Conservation (phyloP, 225 moss, liverwort and hornwort species). For the Asterella californica region DNA sequence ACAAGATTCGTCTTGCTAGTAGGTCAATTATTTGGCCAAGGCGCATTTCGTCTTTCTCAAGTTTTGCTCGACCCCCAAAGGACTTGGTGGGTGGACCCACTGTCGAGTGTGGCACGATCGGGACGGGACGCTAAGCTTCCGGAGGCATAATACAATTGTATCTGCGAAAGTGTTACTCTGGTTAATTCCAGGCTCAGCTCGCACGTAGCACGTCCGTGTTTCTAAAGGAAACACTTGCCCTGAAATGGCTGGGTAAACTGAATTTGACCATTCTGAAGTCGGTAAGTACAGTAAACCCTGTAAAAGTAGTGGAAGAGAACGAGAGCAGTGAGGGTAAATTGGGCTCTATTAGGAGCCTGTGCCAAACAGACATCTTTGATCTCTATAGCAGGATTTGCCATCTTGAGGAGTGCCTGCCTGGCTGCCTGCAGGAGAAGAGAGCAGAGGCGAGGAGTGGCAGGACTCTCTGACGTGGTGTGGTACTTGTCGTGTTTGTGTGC, state of each 20-base stretch:
- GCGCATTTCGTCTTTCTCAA: not conserved
- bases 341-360: not conserved
- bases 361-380: not conserved
- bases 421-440: not conserved
- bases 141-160: no score
- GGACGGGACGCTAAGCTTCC: no score
- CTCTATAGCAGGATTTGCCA: not conserved
- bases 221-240: not conserved
- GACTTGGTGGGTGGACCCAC: not conserved
- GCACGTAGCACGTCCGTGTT: not conserved
- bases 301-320: no score
- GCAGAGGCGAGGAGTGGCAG: not conserved
- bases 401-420: not conserved
- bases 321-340: not conserved
- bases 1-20: not conserved
- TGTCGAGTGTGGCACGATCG: not conserved
- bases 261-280: not conserved
- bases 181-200: not conserved
- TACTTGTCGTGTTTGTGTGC: not conserved
- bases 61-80: no score
- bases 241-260: not conserved
- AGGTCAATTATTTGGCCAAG: not conserved
- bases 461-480: not conserved
- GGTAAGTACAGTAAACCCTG: not conserved
- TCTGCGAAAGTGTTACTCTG: no score